Percentiles rank a stretch among this genome's conserved stretches.
These are phyloP conservation scores for Neofusicoccum sp. DNA, from an alignment of 2,329 filamentous ascomycete species.

Conservation along the genomic window DNA sequence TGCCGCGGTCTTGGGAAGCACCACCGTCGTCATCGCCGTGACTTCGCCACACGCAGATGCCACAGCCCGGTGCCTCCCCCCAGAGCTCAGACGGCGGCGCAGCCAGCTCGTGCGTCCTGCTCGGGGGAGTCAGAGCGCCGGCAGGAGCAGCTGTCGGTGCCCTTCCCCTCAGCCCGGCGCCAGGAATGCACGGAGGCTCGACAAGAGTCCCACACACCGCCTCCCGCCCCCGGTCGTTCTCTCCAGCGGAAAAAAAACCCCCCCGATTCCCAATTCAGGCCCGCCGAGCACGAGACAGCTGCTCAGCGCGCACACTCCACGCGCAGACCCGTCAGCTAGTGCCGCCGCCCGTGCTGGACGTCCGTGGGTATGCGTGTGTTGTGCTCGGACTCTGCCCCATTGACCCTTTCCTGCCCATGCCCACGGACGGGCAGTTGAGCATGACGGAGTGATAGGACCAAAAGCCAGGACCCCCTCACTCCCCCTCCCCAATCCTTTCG, in stretches of 20 bases:
- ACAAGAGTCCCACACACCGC: neutral
- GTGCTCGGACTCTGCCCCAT: neutral
- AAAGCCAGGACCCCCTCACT: neutral
- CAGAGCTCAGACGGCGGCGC: neutral
- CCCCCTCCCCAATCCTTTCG: neutral
- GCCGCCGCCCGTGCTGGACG: neutral
- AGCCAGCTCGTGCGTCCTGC: neutral
- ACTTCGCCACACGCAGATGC: conserved; percentile 9
- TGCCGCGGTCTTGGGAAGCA: neutral
- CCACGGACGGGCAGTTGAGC: too few species aligned
- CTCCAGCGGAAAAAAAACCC: conserved; percentile 1
- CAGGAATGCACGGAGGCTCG: neutral
- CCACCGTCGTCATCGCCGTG: neutral
- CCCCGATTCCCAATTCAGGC: conserved; percentile 3
- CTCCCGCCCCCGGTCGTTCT: conserved; percentile 6
- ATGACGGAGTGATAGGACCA: too few species aligned
- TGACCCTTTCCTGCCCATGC: too few species aligned
- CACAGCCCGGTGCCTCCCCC: neutral
- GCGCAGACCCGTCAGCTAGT: neutral
- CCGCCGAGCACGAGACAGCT: conserved; percentile 9
- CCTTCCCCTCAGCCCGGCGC: neutral
- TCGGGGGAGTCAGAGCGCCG: neutral
- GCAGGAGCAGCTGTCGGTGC: neutral
- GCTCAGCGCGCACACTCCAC: neutral
- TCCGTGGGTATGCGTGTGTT: neutral